phyloP scores from a whole-genome alignment of 1,284 basidiomycete species.

The Chalciporus sp. region DNA sequence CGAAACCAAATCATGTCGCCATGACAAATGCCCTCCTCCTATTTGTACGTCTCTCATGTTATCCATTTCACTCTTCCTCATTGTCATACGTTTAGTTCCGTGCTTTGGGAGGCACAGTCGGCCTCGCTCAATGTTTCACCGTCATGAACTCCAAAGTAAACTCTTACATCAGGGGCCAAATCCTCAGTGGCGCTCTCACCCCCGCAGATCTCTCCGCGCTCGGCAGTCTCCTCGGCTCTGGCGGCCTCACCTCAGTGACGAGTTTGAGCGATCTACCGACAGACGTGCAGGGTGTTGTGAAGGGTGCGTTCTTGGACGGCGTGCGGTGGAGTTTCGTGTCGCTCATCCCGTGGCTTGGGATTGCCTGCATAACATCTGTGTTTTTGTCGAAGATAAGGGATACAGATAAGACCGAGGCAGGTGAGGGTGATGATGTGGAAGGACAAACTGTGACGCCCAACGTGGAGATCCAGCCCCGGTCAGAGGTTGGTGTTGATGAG shows the following conservation, averaged over 20 bases:
- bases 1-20: conserved; percentile 43
- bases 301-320: conserved; percentile 44
- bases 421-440: not conserved
- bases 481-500: not conserved
- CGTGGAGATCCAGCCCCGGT: not conserved
- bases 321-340: conserved; percentile 48
- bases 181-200: conserved; percentile 33
- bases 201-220: conserved; percentile 30
- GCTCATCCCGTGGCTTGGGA: conserved; percentile 47
- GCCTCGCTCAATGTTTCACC: conserved; percentile 52
- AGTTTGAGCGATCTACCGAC: conserved; percentile 40
- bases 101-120: conserved; percentile 51
- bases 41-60: conserved; percentile 42
- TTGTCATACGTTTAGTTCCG: conserved; percentile 38
- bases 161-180: conserved; percentile 32
- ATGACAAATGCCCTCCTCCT: conserved; percentile 44
- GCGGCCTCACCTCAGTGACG: conserved; percentile 37
- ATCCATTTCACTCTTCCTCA: not conserved
- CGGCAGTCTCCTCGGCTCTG: conserved; percentile 17
- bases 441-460: not conserved
- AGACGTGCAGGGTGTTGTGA: conserved; percentile 37
- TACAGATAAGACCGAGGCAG: conserved; percentile 6
- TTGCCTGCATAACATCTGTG: conserved; percentile 40
- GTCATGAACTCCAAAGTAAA: conserved; percentile 47
- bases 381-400: conserved; percentile 41